A percentile compares a stretch with the other conserved stretches of the same genome.
Evolutionary conservation across 2,329 filamentous ascomycete species (phyloP).

Genomic region (Dryadomyces quercivorus): DNA sequence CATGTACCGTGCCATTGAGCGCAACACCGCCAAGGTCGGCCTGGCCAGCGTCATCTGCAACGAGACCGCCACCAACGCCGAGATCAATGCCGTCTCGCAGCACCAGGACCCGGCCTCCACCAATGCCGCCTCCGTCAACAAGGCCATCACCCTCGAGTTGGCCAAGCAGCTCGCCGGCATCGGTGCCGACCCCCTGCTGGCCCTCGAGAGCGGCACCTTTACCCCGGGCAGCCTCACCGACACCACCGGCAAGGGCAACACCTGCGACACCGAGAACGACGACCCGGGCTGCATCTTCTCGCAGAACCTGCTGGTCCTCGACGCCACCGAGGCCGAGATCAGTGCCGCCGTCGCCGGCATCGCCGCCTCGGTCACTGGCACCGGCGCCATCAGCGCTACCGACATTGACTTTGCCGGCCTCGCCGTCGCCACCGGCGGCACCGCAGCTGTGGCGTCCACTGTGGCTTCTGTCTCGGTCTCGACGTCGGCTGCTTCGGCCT

Average conservation of each 20-base stretch:
- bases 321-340: slow-evolving; percentile 42
- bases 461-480: slow-evolving; percentile 8
- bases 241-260: slow-evolving; percentile 33
- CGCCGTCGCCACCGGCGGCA: neutral
- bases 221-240: slow-evolving; percentile 37
- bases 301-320: slow-evolving; percentile 39
- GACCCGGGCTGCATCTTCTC: slow-evolving; percentile 42
- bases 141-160: slow-evolving; percentile 45
- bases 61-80: slow-evolving; percentile 46
- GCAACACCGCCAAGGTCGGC: slow-evolving; percentile 48
- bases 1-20: slow-evolving; percentile 41
- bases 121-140: slow-evolving; percentile 36
- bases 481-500: neutral
- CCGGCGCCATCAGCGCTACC: slow-evolving; percentile 13
- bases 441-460: slow-evolving; percentile 7
- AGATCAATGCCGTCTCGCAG: slow-evolving; percentile 50
- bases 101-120: slow-evolving; percentile 58
- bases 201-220: slow-evolving; percentile 52
- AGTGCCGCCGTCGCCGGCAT: slow-evolving; percentile 31
- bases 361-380: slow-evolving; percentile 13
- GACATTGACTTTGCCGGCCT: slow-evolving; percentile 9
- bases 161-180: slow-evolving; percentile 47
- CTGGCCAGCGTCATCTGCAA: slow-evolving; percentile 43
- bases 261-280: slow-evolving; percentile 38
- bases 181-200: slow-evolving; percentile 49